These are phyloP conservation scores for Golubevia sp. DNA, from an alignment of 1,284 basidiomycete genomes.

Conservation along the genomic window DNA sequence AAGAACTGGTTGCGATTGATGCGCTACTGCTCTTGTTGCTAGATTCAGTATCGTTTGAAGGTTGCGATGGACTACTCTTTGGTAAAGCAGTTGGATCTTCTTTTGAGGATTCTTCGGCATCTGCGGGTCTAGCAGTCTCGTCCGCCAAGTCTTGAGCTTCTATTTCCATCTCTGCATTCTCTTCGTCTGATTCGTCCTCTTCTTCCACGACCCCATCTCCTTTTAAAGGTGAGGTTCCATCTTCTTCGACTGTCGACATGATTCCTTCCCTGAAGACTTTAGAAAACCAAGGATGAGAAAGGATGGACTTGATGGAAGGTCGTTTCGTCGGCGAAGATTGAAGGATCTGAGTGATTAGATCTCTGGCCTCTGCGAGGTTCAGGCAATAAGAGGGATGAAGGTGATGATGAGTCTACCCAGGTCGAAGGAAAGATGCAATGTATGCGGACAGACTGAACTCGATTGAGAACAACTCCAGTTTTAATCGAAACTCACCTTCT, in stretches of 20 bases:
- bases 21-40: no score
- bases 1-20: no score
- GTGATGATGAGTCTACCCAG: no score
- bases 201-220: background rate
- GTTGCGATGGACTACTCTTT: background rate
- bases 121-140: background rate
- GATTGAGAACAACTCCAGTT: no score
- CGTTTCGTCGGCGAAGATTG: constrained; percentile 77
- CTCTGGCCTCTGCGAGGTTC: constrained; percentile 72
- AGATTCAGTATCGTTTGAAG: background rate
- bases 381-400: background rate
- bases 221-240: background rate
- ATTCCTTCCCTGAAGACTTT: no score
- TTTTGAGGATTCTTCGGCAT: background rate
- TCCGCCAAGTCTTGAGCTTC: background rate
- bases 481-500: constrained; percentile 71
- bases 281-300: constrained; percentile 85
- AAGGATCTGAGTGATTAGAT: constrained; percentile 79
- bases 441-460: constrained; percentile 2
- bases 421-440: no score
- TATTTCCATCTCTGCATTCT: no score
- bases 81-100: background rate
- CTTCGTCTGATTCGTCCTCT: background rate
- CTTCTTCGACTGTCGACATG: background rate
- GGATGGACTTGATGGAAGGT: constrained; percentile 79